Evolutionary conservation across 1,284 basidiomycete genomes (phyloP).

Genomic region (Entoloma clypeatum): DNA sequence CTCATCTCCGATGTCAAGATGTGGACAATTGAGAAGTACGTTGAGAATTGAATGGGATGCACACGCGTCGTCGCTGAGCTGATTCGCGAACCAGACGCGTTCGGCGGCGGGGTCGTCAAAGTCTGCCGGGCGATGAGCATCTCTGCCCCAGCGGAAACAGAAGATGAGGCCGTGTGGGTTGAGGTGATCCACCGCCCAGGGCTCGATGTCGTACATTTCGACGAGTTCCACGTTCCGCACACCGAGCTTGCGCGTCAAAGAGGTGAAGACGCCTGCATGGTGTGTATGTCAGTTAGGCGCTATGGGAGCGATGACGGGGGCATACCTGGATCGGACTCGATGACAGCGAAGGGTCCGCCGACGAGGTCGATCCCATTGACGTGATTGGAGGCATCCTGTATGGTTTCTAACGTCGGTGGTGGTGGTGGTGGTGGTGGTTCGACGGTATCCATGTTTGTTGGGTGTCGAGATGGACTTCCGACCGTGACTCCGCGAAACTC

Average conservation of each 20-base stretch:
- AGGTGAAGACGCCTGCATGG: conserved; percentile 51
- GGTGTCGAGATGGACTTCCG: conserved; percentile 1
- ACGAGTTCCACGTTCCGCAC: conserved; percentile 48
- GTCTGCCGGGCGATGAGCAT: conserved; percentile 41
- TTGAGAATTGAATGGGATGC: conserved; percentile 59
- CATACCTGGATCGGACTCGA: conserved; percentile 61
- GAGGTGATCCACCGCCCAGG: conserved; percentile 56
- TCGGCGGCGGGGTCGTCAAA: conserved; percentile 52
- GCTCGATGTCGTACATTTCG: conserved; percentile 59
- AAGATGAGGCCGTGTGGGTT: conserved; percentile 54
- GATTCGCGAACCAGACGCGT: conserved; percentile 62
- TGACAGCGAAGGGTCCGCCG: conserved; percentile 54
- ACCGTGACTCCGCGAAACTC: conserved; percentile 4
- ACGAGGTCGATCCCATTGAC: conserved; percentile 39
- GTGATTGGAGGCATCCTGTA: conserved; percentile 4
- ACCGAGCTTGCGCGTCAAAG: conserved; percentile 49
- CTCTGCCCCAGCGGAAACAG: conserved; percentile 54
- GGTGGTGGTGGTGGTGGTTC: conserved; percentile 7
- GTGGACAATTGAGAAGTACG: conserved; percentile 52
- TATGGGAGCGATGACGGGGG: not conserved
- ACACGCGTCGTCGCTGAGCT: conserved; percentile 62
- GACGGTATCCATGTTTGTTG: conserved; percentile 6
- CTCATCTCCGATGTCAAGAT: conserved; percentile 43
- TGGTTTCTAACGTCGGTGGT: conserved; percentile 2
- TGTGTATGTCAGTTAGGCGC: not conserved